Evolutionary conservation across 176 grass and related monocot genomes (phyloP).

Genomic region (maize (Zea mays)): Zm-B73-REFERENCE-NAM-5.0 NC_050105.1:11675001-11675500

Average conservation of each 20-base stretch:
- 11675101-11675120: constrained; percentile 30
- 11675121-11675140: background rate
- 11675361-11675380: background rate
- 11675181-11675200: constrained; percentile 12
- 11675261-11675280: constrained; percentile 1
- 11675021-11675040: constrained; percentile 35
- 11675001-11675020: constrained; percentile 17
- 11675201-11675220: constrained; percentile 19
- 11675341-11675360: constrained; percentile 1
- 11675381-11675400: constrained; percentile 30
- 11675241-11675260: constrained; percentile 4
- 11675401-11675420: constrained; percentile 31
- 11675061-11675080: constrained; percentile 16
- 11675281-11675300: constrained; percentile 33
- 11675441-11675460: constrained; percentile 39
- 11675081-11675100: constrained; percentile 36
- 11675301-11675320: constrained; percentile 22
- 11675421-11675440: constrained; percentile 32
- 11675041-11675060: constrained; percentile 2
- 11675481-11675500: constrained; percentile 40
- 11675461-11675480: constrained; percentile 34
- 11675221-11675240: background rate
- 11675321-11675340: background rate
- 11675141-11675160: constrained; percentile 14
- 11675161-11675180: constrained; percentile 30